Evolutionary conservation across 164 flowering plant genomes (phyloP).

Genomic region (Amborella trichopoda): DNA sequence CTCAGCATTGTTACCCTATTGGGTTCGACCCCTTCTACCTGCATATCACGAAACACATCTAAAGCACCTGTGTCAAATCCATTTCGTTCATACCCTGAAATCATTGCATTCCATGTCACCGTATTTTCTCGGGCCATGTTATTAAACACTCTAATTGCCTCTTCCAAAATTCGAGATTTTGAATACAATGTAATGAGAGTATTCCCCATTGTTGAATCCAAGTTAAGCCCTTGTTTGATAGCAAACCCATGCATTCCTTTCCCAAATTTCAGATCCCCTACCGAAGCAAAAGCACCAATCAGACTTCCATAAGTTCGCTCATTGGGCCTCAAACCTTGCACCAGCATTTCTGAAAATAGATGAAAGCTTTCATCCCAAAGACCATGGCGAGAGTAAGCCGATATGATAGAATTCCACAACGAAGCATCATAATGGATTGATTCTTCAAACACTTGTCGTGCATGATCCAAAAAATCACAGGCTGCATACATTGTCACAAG

Average conservation of each 20-base stretch:
- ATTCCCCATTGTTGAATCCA: slow-evolving; percentile 15
- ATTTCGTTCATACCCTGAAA: slow-evolving; percentile 20
- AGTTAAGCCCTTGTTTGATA: slow-evolving; percentile 12
- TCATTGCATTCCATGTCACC: slow-evolving; percentile 29
- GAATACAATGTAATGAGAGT: slow-evolving; percentile 22
- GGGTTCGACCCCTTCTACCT: slow-evolving; percentile 10
- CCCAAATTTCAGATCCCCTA: slow-evolving; percentile 16
- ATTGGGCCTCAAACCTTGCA: slow-evolving; percentile 8
- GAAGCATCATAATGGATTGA: slow-evolving; percentile 7
- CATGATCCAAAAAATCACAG: slow-evolving; percentile 15
- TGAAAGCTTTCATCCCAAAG: slow-evolving; percentile 12
- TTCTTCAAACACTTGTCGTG: slow-evolving; percentile 12
- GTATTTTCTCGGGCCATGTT: slow-evolving; percentile 12
- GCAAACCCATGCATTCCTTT: slow-evolving; percentile 18
- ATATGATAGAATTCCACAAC: slow-evolving; percentile 19
- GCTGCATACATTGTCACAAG: slow-evolving; percentile 18
- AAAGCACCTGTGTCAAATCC: slow-evolving; percentile 13
- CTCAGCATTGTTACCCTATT: slow-evolving; percentile 21
- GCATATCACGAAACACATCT: slow-evolving; percentile 14
- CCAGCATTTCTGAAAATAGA: slow-evolving; percentile 15
- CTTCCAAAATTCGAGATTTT: slow-evolving; percentile 14
- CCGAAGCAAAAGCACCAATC: slow-evolving; percentile 17
- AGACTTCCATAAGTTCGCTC: slow-evolving; percentile 19
- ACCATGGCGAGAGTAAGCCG: slow-evolving; percentile 11
- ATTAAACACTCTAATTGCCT: slow-evolving; percentile 17